A percentile compares a stretch with the other conserved stretches of the same genome.
Evolutionary conservation across 306 rosid species (phyloP).

Genomic region (Vicia faba): DNA sequence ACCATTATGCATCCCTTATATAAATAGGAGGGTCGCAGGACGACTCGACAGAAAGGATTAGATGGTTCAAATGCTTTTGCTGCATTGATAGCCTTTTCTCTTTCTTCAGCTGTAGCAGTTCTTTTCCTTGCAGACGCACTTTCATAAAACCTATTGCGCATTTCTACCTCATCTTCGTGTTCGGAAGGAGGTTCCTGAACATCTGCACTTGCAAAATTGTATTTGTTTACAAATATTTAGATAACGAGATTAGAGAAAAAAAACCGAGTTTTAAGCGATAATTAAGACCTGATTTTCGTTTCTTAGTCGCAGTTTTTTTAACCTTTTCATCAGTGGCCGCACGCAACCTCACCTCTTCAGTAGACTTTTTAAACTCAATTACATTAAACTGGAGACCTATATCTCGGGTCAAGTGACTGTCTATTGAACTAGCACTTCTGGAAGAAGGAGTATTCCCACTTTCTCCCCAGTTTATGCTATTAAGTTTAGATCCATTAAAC

Average conservation of each 20-base stretch:
- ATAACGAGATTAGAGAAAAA: constrained; percentile 17
- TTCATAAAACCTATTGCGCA: constrained; percentile 85
- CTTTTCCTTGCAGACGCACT: constrained; percentile 98
- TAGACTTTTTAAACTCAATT: constrained; percentile 67
- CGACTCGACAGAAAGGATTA: constrained; percentile 94
- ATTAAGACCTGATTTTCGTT: constrained; percentile 67
- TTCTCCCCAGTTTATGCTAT: constrained; percentile 60
- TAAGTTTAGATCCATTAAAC: constrained; percentile 74
- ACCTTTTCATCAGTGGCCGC: constrained; percentile 52
- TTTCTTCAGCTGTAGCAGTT: constrained; percentile 94
- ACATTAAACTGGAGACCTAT: constrained; percentile 73
- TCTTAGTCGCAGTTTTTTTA: constrained; percentile 62
- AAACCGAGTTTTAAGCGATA: constrained; percentile 33
- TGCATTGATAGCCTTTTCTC: constrained; percentile 75
- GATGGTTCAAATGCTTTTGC: constrained; percentile 86
- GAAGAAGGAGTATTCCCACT: constrained; percentile 54
- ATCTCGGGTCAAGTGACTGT: constrained; percentile 53
- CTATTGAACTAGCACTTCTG: constrained; percentile 47
- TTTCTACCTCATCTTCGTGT: constrained; percentile 66
- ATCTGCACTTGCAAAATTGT: constrained; percentile 53
- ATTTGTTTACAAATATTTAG: constrained; percentile 21
- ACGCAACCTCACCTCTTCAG: constrained; percentile 60
- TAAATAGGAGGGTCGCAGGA: constrained; percentile 90
- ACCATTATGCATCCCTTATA: constrained; percentile 99
- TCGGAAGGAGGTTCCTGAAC: constrained; percentile 60